These are phyloP conservation scores for Leishmania tarentolae DNA, from an alignment of 208 protist genomes.

Conservation along the genomic window DNA sequence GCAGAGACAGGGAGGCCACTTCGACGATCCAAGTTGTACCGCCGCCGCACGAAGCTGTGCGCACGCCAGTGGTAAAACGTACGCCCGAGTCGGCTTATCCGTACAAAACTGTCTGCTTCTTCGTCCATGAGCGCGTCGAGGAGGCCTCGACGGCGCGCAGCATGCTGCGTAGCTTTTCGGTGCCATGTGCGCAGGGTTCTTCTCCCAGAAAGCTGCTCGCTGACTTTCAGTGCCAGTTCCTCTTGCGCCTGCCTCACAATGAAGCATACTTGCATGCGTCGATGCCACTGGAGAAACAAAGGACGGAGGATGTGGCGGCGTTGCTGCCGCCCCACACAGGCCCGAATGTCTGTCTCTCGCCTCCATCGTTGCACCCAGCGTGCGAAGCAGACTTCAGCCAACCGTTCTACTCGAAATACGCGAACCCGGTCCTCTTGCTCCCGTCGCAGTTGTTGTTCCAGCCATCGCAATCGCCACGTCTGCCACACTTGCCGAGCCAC, in stretches of 20 bases:
- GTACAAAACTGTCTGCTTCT: conserved; percentile 5
- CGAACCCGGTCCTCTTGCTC: background rate
- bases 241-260: conserved; percentile 22
- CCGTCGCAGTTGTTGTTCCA: background rate
- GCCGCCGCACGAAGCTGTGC: conserved; percentile 8
- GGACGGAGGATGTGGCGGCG: conserved; percentile 7
- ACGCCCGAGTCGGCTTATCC: conserved; percentile 14
- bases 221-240: conserved; percentile 21
- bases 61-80: conserved; percentile 43
- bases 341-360: conserved; percentile 7
- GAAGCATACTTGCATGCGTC: conserved; percentile 17
- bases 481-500: background rate
- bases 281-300: conserved; percentile 17
- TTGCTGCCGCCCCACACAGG: background rate
- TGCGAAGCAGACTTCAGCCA: background rate
- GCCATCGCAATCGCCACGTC: background rate
- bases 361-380: conserved; percentile 13
- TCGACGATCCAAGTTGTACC: conserved; percentile 30
- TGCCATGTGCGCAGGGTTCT: conserved; percentile 28
- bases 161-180: conserved; percentile 17
- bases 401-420: conserved; percentile 1
- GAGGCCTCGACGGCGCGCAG: background rate
- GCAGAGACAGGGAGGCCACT: conserved; percentile 10
- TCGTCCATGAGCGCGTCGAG: background rate
- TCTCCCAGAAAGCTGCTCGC: conserved; percentile 19